phyloP scores from a whole-genome alignment of 305 asterid species.

The Fraxinus greggii region DNA sequence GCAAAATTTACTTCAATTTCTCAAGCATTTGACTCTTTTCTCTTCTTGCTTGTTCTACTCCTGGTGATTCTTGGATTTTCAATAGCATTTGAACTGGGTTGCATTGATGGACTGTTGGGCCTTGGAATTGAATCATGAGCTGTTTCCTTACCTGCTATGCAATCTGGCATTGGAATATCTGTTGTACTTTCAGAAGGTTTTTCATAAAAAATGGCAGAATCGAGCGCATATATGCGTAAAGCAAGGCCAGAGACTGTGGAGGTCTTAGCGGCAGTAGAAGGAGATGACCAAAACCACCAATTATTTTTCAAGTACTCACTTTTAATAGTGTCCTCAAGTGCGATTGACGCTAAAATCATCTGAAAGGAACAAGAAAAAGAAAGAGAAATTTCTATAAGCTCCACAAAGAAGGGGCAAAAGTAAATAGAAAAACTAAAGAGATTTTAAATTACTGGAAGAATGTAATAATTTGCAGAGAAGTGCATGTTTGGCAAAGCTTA shows the following conservation, averaged over 20 bases:
- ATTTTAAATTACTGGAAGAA: neutral
- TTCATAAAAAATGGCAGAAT: conserved; percentile 79
- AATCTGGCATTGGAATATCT: conserved; percentile 33
- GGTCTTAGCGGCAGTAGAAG: conserved; percentile 82
- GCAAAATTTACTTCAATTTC: neutral
- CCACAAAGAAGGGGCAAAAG: neutral
- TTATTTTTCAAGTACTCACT: conserved; percentile 59
- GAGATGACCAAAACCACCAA: conserved; percentile 98
- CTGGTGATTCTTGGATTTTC: conserved; percentile 66
- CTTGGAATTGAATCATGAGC: conserved; percentile 26
- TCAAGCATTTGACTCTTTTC: conserved; percentile 50
- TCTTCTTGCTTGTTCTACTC: conserved; percentile 70
- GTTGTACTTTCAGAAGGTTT: conserved; percentile 37
- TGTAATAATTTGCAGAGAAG: neutral
- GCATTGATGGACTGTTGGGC: conserved; percentile 49
- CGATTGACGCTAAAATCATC: conserved; percentile 80
- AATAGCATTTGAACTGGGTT: conserved; percentile 53
- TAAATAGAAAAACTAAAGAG: neutral
- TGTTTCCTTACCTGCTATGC: conserved; percentile 42
- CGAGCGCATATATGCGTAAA: conserved; percentile 69
- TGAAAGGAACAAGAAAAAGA: conserved; percentile 32
- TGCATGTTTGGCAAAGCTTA: neutral
- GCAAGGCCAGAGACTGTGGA: conserved; percentile 77
- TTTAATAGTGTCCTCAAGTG: conserved; percentile 77
- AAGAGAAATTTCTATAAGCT: neutral